Base-by-base conservation (phyloP, 805 yeast species). In the Cyberlindnera subsufficiens region DNA sequence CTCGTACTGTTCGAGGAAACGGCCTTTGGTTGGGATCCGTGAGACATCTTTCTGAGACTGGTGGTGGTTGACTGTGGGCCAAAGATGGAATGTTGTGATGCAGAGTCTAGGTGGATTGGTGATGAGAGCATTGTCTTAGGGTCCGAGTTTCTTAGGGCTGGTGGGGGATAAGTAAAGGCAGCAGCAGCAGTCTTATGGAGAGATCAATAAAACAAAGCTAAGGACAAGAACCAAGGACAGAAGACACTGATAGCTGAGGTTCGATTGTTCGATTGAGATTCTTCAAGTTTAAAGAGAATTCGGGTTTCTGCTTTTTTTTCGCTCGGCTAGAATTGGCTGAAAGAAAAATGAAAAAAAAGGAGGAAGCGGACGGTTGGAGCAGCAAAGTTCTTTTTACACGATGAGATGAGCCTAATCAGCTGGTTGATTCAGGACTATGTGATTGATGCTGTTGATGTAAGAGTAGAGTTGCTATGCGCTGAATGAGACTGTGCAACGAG, bases 321-420 rank as follows among this genome's bases (percentile, higher is more conserved):
- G 34, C 50, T 42, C 45, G 42, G 47, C 51, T 43, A 42, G 54
- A 50, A 50, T 50, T 50, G 54, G 54, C 49, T 45, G 38, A 13
- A n/a, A 4, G 35, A 22, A 22, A 22, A 22, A 22, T 5, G 27
- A 22, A 22, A 22, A 22, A 22, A 22, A 22, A 22, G 27, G 27
- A 22, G 27, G 11, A 22, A 22, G 27, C 10, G 27, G 27, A 22
- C 27, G 27, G 27, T 22, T 22, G 27, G 27, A 22, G 27, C 27
- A 22, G 11, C 27, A 22, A 11, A 22, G 27, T 10, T 22, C 27
- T 22, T 22, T 11, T 22, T 22, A 9, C 27, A 22, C 27, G 27
- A 22, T 22, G 27, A 22, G 27, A 22, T 22, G 27, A 22, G 27
- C 27, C 27, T 9, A 22, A 22, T 22, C 27, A 22, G 27, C 10